Evolutionary conservation across 805 yeast species (phyloP), one percentile per base, ranked within the genome.

Genomic region (Metschnikowia drakensbergensis): DNA sequence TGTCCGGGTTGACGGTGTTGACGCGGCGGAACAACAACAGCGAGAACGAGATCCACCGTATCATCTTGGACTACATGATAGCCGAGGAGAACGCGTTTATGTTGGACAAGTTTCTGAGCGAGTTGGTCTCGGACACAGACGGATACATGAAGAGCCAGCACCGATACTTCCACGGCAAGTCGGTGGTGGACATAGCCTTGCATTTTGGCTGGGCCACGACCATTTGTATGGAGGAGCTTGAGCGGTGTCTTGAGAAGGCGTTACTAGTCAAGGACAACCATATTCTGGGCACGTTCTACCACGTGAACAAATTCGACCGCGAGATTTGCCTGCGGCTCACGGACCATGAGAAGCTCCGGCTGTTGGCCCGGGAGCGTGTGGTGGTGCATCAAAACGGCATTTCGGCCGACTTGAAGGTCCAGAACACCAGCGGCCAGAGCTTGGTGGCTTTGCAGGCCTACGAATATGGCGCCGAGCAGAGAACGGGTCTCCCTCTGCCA

Each of bases 191-290:
- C 31, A 69, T 78, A n/a, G 68, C 79, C 22, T 66, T 63, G 34
- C 60, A 70, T 42, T 81, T 83, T 52, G 76, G 77, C 45, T 86
- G 91, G 88, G 81, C 89, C 17, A 67, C 83, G 34, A 77, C 79
- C 26, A 80, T 87, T 10, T 75, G 89, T 6, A 69, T 67, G 8
- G 92, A 86, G 59, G 85, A 86, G 49, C 63, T 87, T 8, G 78
- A 79, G 47, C 67, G 73, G 47, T 81, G 85, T 17, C 75, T 86
- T n/a, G 73, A 69, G 2, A 60, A 65, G 2, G 90, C 88, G 3
- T 62, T 67, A 2, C 59, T 88, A 2, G 80, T 85, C 17, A 71
- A 86, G 4, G 96, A 88, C 65, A 82, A 82, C 56, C 82, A 82
- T 54, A 69, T 84, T 1, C 75, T 81, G 42, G 95, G 94, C 0